Evolutionary conservation across 2,329 filamentous ascomycete genomes (phyloP).

Genomic region (Scedosporium aurantiacum): DNA sequence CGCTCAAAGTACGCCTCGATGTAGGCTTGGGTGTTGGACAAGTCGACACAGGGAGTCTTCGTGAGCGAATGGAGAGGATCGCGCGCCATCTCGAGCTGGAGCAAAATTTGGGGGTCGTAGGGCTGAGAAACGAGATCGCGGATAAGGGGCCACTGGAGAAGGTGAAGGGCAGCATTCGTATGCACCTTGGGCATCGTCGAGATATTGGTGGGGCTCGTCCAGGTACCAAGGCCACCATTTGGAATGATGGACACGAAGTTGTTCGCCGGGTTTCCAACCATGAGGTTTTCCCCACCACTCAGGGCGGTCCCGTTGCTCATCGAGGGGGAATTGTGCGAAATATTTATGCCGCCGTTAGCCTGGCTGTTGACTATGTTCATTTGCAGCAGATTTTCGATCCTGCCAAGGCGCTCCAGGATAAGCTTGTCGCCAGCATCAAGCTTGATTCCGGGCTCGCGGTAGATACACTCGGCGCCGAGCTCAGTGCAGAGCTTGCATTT

Average conservation of each 20-base stretch:
- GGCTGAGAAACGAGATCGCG: conserved; percentile 64
- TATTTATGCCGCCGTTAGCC: conserved; percentile 2
- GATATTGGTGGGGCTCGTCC: conserved; percentile 57
- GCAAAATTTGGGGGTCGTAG: conserved; percentile 70
- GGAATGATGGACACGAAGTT: conserved; percentile 45
- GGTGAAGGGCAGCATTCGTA: conserved; percentile 67
- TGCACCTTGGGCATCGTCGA: conserved; percentile 80
- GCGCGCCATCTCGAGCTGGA: conserved; percentile 71
- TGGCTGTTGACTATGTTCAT: conserved; percentile 47
- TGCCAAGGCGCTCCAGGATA: conserved; percentile 65
- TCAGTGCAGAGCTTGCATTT: conserved; percentile 80
- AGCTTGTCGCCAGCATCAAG: conserved; percentile 78
- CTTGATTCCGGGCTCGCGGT: conserved; percentile 78
- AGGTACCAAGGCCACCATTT: conserved; percentile 59
- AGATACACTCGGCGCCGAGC: conserved; percentile 71
- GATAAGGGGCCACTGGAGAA: conserved; percentile 73
- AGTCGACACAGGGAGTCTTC: conserved; percentile 54
- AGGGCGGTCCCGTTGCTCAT: conserved; percentile 53
- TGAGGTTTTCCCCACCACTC: conserved; percentile 42
- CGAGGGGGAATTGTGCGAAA: conserved; percentile 41
- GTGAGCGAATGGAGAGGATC: conserved; percentile 61
- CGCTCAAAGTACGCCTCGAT: conserved; percentile 71
- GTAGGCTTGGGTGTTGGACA: conserved; percentile 64
- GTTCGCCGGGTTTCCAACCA: conserved; percentile 31
- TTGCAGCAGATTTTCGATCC: conserved; percentile 71